Evolutionary conservation across 2,329 filamentous ascomycete genomes (phyloP).

Genomic region (Colletotrichum sp.): DNA sequence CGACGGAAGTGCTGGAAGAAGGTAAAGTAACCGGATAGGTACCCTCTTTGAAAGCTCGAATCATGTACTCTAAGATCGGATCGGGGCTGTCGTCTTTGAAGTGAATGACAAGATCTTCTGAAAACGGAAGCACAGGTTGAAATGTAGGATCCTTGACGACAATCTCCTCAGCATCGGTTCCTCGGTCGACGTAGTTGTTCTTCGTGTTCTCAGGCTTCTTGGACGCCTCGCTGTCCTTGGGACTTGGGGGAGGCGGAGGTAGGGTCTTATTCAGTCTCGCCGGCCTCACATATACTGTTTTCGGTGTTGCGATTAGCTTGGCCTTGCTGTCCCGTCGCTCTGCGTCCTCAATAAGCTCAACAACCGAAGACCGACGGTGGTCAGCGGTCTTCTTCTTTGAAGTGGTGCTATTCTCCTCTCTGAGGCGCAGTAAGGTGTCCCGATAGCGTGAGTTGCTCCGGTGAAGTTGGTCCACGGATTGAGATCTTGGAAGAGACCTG

Average conservation of each 20-base stretch:
- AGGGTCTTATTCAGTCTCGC: conserved; percentile 31
- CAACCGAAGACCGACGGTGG: conserved; percentile 29
- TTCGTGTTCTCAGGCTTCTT: conserved; percentile 23
- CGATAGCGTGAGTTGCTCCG: conserved; percentile 31
- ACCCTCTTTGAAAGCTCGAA: conserved; percentile 49
- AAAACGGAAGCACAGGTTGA: conserved; percentile 52
- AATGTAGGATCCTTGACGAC: conserved; percentile 28
- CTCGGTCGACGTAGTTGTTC: conserved; percentile 12
- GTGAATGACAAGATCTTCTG: conserved; percentile 62
- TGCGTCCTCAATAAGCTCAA: conserved; percentile 25
- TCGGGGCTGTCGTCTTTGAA: conserved; percentile 50
- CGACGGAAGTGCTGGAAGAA: background rate
- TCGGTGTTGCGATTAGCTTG: conserved; percentile 30
- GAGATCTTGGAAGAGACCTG: conserved; percentile 32
- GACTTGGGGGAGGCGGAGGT: conserved; percentile 23
- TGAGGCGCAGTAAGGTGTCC: conserved; percentile 24
- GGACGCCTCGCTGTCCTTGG: conserved; percentile 14
- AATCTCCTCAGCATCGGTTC: conserved; percentile 33
- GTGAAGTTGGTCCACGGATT: conserved; percentile 41
- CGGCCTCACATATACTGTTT: conserved; percentile 33
- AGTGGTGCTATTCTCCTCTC: background rate
- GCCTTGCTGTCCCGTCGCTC: conserved; percentile 24
- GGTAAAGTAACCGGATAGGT: conserved; percentile 31
- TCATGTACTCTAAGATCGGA: conserved; percentile 47
- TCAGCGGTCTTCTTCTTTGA: conserved; percentile 9